Conservation (phyloP, 140 eudicot genomes). For the Senecio squalidus region DNA sequence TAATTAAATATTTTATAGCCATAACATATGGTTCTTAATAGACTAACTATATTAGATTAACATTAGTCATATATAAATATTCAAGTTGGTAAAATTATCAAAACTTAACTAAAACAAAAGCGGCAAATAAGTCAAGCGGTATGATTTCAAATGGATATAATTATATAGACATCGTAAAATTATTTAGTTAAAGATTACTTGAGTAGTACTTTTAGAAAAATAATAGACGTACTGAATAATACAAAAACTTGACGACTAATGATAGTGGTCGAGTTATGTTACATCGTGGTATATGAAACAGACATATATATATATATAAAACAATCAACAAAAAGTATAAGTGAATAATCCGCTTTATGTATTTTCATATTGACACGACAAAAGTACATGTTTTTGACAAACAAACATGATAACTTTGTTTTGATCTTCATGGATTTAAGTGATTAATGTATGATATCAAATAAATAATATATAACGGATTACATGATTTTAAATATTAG, state of each 20-base stretch:
- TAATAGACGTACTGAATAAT: not conserved
- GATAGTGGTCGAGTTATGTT: not conserved
- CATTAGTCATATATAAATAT: no score
- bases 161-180: not conserved
- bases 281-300: not conserved
- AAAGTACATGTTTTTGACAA: not conserved
- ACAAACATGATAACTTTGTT: not conserved
- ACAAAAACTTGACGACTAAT: not conserved
- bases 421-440: not conserved
- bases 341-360: conserved; percentile 3
- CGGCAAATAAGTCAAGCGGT: no score
- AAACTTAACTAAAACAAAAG: no score
- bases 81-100: no score
- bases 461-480: not conserved
- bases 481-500: no score
- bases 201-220: not conserved
- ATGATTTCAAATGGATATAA: no score
- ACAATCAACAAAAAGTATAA: not conserved
- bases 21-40: not conserved
- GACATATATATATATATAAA: not conserved
- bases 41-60: not conserved
- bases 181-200: not conserved
- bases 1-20: no score
- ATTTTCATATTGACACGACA: conserved; percentile 1
- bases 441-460: not conserved